Percentiles rank a stretch among this genome's conserved stretches.
Conservation (phyloP, 2,329 filamentous ascomycete species). For the Fusarium subtropicale region DNA sequence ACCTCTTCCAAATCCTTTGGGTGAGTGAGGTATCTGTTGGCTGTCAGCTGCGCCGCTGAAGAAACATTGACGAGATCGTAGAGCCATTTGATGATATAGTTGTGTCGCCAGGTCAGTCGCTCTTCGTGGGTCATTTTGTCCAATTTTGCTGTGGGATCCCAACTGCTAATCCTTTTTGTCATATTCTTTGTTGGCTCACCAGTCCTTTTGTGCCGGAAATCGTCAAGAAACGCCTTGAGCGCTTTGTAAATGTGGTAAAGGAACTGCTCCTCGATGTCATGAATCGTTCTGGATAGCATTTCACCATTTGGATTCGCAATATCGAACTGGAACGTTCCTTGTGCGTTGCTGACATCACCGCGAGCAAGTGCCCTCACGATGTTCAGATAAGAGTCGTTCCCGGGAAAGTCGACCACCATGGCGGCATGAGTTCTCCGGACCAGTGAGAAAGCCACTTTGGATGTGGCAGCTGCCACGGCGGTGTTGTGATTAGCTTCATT, state of each 20-base stretch:
- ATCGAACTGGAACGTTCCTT: background rate
- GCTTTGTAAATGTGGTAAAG: constrained; percentile 57
- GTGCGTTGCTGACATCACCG: constrained; percentile 51
- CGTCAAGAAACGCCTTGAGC: constrained; percentile 58
- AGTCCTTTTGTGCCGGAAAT: constrained; percentile 58
- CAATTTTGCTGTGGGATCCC: constrained; percentile 57
- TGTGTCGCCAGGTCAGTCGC: constrained; percentile 58
- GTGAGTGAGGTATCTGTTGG: background rate
- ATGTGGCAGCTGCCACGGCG: constrained; percentile 58
- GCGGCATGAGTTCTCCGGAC: constrained; percentile 52
- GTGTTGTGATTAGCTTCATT: constrained; percentile 53
- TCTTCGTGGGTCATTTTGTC: constrained; percentile 53
- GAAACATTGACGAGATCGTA: constrained; percentile 63
- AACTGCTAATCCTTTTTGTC: constrained; percentile 53
- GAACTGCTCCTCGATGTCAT: constrained; percentile 59
- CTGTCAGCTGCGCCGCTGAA: constrained; percentile 34
- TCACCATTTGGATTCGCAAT: background rate
- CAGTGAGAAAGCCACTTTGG: constrained; percentile 56
- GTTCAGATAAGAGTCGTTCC: constrained; percentile 57
- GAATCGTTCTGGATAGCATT: constrained; percentile 9
- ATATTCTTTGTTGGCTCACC: constrained; percentile 61
- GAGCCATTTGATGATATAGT: constrained; percentile 64
- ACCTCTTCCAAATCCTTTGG: background rate
- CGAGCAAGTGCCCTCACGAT: constrained; percentile 56
- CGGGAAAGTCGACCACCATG: constrained; percentile 61